Evolutionary conservation across 1,284 basidiomycete genomes (phyloP).

Genomic region (Malassezia slooffiae): DNA sequence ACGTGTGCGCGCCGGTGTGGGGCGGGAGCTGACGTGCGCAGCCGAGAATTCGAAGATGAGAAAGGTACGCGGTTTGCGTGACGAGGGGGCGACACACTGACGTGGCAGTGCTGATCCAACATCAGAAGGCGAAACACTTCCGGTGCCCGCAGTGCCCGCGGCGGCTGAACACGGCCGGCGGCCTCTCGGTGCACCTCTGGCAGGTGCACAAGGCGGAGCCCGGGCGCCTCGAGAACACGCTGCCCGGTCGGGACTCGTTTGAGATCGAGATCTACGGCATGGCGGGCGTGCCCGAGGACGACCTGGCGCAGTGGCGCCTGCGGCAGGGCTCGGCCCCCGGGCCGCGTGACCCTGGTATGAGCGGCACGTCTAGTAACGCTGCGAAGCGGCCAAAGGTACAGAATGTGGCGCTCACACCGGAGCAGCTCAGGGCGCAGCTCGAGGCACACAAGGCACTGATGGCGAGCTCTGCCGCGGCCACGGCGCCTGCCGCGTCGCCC

Average conservation of each 20-base stretch:
- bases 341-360: no score
- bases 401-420: constrained; percentile 59
- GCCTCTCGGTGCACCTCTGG: constrained; percentile 94
- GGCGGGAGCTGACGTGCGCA: constrained; percentile 12
- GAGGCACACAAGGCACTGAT: constrained; percentile 84
- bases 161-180: constrained; percentile 89
- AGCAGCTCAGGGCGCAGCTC: constrained; percentile 71
- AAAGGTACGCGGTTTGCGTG: constrained; percentile 21
- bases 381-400: constrained; percentile 69
- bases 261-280: constrained; percentile 99
- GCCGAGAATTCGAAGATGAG: constrained; percentile 46
- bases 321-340: constrained; percentile 53
- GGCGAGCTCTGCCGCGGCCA: constrained; percentile 55
- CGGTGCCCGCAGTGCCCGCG: constrained; percentile 92
- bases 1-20: constrained; percentile 53
- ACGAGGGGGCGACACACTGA: not conserved
- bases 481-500: constrained; percentile 28
- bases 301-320: constrained; percentile 85
- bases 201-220: constrained; percentile 97
- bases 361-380: no score
- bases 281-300: constrained; percentile 91
- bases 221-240: constrained; percentile 89
- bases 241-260: constrained; percentile 91
- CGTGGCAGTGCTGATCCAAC: constrained; percentile 82
- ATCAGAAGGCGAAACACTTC: constrained; percentile 99